phyloP scores from a whole-genome alignment of 441 rosid genomes.

The Mallotus japonicus region DNA sequence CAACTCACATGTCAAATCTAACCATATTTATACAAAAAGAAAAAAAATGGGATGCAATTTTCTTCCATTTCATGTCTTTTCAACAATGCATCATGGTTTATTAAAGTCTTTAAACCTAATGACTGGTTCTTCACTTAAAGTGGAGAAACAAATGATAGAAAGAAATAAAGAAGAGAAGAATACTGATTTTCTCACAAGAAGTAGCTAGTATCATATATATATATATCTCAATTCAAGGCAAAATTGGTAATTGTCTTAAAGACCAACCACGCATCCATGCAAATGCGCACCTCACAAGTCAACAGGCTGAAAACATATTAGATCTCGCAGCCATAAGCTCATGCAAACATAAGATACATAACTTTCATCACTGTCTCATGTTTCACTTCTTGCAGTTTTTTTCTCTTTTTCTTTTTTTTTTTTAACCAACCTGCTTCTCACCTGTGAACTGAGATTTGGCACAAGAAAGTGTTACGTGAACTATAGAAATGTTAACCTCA shows the following conservation, averaged over 20 bases:
- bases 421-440: slow-evolving; percentile 1
- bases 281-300: no score
- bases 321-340: slow-evolving; percentile 14
- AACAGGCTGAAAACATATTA: neutral
- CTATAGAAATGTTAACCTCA: neutral
- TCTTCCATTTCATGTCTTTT: no score
- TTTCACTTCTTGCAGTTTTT: neutral
- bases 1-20: no score
- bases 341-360: slow-evolving; percentile 19
- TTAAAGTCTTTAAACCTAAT: no score
- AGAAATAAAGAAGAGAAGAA: neutral
- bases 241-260: neutral
- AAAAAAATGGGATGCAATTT: no score
- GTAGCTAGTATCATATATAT: no score
- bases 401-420: neutral
- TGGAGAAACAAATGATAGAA: neutral
- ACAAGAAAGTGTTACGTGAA: slow-evolving; percentile 15
- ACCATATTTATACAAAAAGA: neutral
- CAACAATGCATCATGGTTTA: no score
- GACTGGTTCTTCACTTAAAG: no score
- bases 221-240: neutral
- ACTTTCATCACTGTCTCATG: neutral
- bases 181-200: no score
- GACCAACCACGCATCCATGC: neutral
- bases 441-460: neutral